Evolutionary conservation across 345 rosid species (phyloP), one percentile per base, ranked within the genome.

Genomic region (Nasturtium officinale): DNA sequence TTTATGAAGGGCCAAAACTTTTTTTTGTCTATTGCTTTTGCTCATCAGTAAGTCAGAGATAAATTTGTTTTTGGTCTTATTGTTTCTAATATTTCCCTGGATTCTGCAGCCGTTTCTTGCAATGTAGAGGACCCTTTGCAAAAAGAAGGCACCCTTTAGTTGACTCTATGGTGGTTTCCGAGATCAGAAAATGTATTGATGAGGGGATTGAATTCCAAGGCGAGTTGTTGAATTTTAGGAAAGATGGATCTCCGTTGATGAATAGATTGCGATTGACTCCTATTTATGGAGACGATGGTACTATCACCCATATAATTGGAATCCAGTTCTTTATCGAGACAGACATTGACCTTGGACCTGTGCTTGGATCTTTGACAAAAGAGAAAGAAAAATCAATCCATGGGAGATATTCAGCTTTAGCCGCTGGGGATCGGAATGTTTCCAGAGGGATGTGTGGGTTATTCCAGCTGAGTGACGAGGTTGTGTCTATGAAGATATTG

Each of bases 81-180:
- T 26, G 55, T 40, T 67, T 58, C 32, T 51, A 25, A 42, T 45
- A 38, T 35, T 54, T 23, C 29, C 8, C 7, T 20, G 35, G 7
- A 45, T 77, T 71, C 46, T 80, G 76, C 96, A 89, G 94, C 82
- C 89, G 96, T 40, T 91, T 89, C 86, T 80, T 89, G 82, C 97
- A 92, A 74, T 92, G 87, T 77, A 84, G 96, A 82, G 96, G 97
- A 42, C 96, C 94, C 32, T 92, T 92, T 84, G 96, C 97, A 26
- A 92, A 92, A 79, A 81, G 96, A 78, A 86, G 96, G 79, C 97
- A 92, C 63, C 93, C 94, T 25, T 69, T 85, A 74, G 96, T 92
- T 48, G 90, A 89, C 72, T 92, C 92, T 28, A 48, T 86, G 2
- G 86, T 86, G 56, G 86, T 91, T 57, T 74, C 96, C 9, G 89